Evolutionary conservation across 495 filamentous ascomycete genomes (phyloP).

Genomic region (Penicillium tannophilum): DNA sequence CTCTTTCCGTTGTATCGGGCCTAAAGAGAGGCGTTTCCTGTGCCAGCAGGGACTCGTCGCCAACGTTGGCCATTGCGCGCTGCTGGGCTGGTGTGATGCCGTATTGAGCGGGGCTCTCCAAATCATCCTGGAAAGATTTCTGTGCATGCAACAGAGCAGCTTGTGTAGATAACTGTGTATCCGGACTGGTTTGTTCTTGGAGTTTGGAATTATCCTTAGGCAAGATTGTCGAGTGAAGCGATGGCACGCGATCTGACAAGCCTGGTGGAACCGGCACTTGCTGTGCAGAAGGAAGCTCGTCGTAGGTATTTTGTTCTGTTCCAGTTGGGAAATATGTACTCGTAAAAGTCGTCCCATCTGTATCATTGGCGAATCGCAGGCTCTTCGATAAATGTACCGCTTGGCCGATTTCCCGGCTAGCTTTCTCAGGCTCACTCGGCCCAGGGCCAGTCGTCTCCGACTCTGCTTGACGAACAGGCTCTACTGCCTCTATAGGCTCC

Average conservation of each 20-base stretch:
- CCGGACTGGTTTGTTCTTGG: conserved; percentile 26
- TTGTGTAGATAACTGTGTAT: conserved; percentile 50
- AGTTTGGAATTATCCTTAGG: conserved; percentile 26
- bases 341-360: conserved; percentile 8
- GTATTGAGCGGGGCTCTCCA: conserved; percentile 36
- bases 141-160: conserved; percentile 52
- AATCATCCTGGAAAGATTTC: conserved; percentile 48
- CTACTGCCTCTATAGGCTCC: not conserved
- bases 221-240: conserved; percentile 41
- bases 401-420: not conserved
- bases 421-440: not conserved
- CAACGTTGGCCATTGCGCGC: conserved; percentile 15
- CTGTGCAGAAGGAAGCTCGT: conserved; percentile 46
- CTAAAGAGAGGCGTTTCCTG: conserved; percentile 42
- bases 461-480: not conserved
- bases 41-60: conserved; percentile 21
- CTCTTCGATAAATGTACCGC: conserved; percentile 14
- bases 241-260: conserved; percentile 36
- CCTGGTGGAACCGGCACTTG: conserved; percentile 27
- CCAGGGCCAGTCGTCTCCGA: not conserved
- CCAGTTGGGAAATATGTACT: conserved; percentile 4
- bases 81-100: conserved; percentile 19
- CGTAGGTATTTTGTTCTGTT: conserved; percentile 31
- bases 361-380: conserved; percentile 22
- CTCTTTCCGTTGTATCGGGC: conserved; percentile 18